Base-by-base conservation (phyloP, 176 grass and related monocot genomes). In the Microstegium vimineum region DNA sequence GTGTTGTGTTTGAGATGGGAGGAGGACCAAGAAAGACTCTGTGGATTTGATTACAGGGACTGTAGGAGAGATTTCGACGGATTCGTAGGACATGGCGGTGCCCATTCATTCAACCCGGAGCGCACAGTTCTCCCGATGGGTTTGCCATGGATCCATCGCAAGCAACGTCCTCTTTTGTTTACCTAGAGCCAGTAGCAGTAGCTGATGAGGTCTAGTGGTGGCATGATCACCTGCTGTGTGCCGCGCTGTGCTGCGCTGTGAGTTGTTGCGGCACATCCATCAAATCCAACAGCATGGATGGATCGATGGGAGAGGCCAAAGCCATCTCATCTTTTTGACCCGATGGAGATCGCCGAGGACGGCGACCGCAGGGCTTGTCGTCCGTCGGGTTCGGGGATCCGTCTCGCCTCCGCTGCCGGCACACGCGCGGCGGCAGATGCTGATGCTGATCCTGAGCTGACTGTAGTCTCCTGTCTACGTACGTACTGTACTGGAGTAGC, bases 71-170 rank as follows among this genome's bases (percentile, higher is more conserved):
- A 86, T 73, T 33, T 54, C 1, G 84, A 86, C 13, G 30, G 76
- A 86, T 73, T 80, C 67, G 84, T 80, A 73, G 76, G 84, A 12
- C 33, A 41, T 73, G 75, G 56, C 83, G 83, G 83, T 79, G 83
- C n/a, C 42, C 70, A 49, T 64, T 6, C 38, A 8, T 6, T 20
- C 18, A 2, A 2, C 49, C 17, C 18, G 57, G 10, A 26, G 57
- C 10, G 23, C 66, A 40, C 66, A 70, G 67, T 42, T 22, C 37
- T 14, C 35, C 10, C 66, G 63, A 66, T 35, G 14, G 13, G 15
- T 18, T 16, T 60, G 3, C 1, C 23, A 59, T 59, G 22, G 57
- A 26, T 61, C 59, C 20, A 56, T 59, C 22, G 18, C 60, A 57
- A 8, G 2, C 22, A 66, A 18, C 16, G 63, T 66, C 63, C 62